These are phyloP conservation scores for Carex littledalei DNA, from an alignment of 176 grass and related monocot species.

Conservation along the genomic window DNA sequence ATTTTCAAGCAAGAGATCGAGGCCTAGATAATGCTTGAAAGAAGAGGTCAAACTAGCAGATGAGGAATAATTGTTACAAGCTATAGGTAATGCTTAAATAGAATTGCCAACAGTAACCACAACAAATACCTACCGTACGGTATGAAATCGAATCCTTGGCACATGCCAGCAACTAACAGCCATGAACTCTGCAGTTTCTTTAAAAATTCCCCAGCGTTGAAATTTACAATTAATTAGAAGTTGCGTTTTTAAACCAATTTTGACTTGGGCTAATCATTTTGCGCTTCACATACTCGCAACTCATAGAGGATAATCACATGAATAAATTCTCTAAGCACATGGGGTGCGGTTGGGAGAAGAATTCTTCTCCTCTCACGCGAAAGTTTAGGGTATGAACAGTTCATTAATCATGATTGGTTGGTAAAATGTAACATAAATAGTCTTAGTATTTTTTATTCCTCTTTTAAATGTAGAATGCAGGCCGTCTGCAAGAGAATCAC, in stretches of 20 bases:
- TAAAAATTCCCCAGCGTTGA: slow-evolving; percentile 5
- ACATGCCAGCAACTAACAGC: slow-evolving; percentile 25
- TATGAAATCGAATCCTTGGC: slow-evolving; percentile 9
- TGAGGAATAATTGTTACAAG: slow-evolving; percentile 17
- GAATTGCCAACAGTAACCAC: background rate
- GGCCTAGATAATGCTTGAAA: background rate
- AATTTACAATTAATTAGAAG: slow-evolving; percentile 1
- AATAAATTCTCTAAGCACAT: slow-evolving; percentile 22
- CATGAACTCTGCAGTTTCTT: slow-evolving; percentile 2
- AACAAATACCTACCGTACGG: slow-evolving; percentile 25
- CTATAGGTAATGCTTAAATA: slow-evolving; percentile 5
- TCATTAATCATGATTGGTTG: background rate
- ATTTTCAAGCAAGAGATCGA: background rate
- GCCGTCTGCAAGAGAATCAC: background rate
- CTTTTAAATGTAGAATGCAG: background rate
- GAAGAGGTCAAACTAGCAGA: background rate
- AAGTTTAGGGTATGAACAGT: slow-evolving; percentile 11
- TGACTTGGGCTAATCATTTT: slow-evolving; percentile 29
- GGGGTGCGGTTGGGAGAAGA: slow-evolving; percentile 11
- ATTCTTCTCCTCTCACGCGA: background rate
- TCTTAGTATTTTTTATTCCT: background rate
- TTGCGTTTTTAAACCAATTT: slow-evolving; percentile 3
- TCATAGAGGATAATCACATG: slow-evolving; percentile 20
- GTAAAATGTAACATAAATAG: background rate
- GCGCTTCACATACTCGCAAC: background rate